Evolutionary conservation across 2,329 filamentous ascomycete species (phyloP), one percentile per base, ranked within the genome.

Genomic region (Aspergillus quadrilineatus): DNA sequence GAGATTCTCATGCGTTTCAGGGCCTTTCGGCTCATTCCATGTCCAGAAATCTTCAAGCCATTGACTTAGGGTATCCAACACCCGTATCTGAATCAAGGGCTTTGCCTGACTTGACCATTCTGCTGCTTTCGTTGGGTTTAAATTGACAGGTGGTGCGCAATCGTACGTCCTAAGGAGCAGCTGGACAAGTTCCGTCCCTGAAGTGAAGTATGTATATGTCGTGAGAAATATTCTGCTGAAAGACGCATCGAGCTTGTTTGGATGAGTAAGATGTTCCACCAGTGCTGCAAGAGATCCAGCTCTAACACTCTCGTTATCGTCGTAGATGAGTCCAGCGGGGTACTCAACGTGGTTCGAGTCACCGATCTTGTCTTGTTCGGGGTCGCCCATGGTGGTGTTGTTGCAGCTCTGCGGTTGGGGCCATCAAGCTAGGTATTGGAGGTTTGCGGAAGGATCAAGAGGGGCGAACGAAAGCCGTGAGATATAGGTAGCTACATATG

Each of bases 11-110:
- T 32, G 22, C 1, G 49, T 42, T 14, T 51, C 37, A 4, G n/a
- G 26, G n/a, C n/a, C 26, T 6, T 42, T 14, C 50, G 90, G 89
- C 70, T 97, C 93, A 89, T 95, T 94, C 93, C 93, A 97, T 88
- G 95, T 93, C 93, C 93, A 97, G 73, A 93, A 97, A 65, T 88
- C 90, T 68, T 96, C 92, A 62, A 97, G 91, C 93, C 93, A 97
- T 74, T 85, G 92, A n/a, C 6, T 39, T n/a, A 97, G 77, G 59
- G 96, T 96, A 68, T 97, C 97, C 61, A 97, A 89, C 2, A 97
- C 91, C 36, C 93, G 86, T 75, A 97, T 91, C 26, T 91, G 85
- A 55, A 96, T 95, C 39, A 50, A 7, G 6, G 89, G 87, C 67
- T 93, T 95, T 96, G 91, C 76, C 96, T 97, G 86, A 86, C 67